Evolutionary conservation across 2,329 filamentous ascomycete genomes (phyloP).

Genomic region (Fusarium sp.): DNA sequence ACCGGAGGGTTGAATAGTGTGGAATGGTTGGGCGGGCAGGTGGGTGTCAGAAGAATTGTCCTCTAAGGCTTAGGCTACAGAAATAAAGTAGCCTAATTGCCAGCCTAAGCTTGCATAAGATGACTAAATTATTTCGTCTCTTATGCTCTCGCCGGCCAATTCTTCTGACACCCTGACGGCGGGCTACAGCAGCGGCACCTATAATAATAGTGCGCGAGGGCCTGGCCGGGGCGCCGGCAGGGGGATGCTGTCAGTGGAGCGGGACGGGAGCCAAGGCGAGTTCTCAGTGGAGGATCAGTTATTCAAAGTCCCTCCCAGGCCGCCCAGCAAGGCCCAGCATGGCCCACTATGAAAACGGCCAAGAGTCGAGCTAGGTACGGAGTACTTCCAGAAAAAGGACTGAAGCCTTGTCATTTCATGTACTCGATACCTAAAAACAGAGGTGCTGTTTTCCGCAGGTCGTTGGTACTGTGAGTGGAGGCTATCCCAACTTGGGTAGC

Average conservation of each 20-base stretch:
- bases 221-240: slow-evolving; percentile 12
- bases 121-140: too few species aligned
- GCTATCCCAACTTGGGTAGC: slow-evolving; percentile 36
- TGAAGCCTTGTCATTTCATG: background rate
- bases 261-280: slow-evolving; percentile 31
- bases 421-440: slow-evolving; percentile 21
- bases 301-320: slow-evolving; percentile 29
- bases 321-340: slow-evolving; percentile 8
- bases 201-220: slow-evolving; percentile 27
- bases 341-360: slow-evolving; percentile 31
- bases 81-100: too few species aligned
- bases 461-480: slow-evolving; percentile 21
- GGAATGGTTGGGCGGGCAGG: slow-evolving; percentile 18
- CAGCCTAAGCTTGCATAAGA: too few species aligned
- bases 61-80: too few species aligned
- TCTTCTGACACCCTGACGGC: background rate
- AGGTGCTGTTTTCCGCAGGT: slow-evolving; percentile 19
- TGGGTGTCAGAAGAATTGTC: too few species aligned
- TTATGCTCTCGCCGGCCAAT: too few species aligned
- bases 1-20: slow-evolving; percentile 17
- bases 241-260: slow-evolving; percentile 40
- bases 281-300: slow-evolving; percentile 36
- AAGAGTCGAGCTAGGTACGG: slow-evolving; percentile 25
- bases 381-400: slow-evolving; percentile 16
- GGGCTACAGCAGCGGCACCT: slow-evolving; percentile 30